phyloP scores from a whole-genome alignment of 768 basidiomycete species.

The Obba rivulosa region DNA sequence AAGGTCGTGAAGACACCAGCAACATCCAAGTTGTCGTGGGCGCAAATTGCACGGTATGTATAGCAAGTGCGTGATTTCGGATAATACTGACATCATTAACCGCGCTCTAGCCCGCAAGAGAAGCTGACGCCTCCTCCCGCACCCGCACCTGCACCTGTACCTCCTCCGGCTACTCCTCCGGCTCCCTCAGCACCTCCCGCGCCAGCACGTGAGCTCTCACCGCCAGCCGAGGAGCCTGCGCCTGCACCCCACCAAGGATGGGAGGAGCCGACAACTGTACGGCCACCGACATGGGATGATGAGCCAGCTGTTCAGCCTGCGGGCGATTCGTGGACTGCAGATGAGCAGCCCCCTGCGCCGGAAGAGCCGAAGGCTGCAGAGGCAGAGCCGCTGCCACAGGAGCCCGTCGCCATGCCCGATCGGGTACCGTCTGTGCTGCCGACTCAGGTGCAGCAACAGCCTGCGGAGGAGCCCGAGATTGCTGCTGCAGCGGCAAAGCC shows the following conservation, averaged over 20 bases:
- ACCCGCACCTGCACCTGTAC: conserved; percentile 15
- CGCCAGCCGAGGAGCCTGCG: conserved; percentile 15
- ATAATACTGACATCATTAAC: background rate
- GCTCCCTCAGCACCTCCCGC: conserved; percentile 24
- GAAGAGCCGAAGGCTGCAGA: conserved; percentile 9
- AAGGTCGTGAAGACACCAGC: conserved; percentile 51
- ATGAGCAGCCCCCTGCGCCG: conserved; percentile 9
- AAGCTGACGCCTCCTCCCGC: conserved; percentile 47
- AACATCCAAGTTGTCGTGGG: conserved; percentile 80
- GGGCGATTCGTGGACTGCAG: background rate
- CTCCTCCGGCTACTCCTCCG: conserved; percentile 17
- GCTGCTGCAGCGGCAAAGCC: conserved; percentile 30
- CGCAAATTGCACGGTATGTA: conserved; percentile 72
- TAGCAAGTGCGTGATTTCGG: conserved; percentile 1
- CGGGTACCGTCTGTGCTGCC: conserved; percentile 4
- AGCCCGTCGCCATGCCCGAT: conserved; percentile 51
- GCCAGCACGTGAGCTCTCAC: conserved; percentile 13
- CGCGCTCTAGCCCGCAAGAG: conserved; percentile 50
- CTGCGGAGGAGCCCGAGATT: conserved; percentile 18
- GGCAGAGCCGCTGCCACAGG: conserved; percentile 35
- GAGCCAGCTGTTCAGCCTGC: conserved; percentile 21
- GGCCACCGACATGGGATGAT: conserved; percentile 32
- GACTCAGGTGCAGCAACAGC: conserved; percentile 5
- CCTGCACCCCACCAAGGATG: conserved; percentile 19
- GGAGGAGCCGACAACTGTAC: conserved; percentile 34